Evolutionary conservation across 176 grass and related monocot species (phyloP).

Genomic region (Microstegium vimineum): DNA sequence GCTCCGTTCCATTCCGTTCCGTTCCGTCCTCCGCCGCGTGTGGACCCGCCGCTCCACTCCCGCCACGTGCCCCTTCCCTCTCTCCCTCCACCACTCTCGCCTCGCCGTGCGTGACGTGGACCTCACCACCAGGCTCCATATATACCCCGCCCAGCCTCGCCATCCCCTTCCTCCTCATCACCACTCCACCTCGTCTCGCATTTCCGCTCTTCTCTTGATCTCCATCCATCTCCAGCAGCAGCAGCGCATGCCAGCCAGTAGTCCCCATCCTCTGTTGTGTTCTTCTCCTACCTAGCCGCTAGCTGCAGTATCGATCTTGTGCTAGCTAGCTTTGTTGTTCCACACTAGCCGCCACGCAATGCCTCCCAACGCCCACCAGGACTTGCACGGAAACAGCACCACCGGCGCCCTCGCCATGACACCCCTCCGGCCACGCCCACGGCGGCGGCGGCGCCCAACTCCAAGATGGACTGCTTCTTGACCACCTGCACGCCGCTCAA

Average conservation of each 20-base stretch:
- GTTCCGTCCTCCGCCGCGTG: neutral
- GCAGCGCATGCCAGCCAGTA: neutral
- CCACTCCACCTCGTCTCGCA: no score
- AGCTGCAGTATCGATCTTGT: no score
- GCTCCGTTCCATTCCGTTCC: neutral
- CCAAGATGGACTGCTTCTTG: slow-evolving; percentile 80
- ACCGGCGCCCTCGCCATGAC: neutral
- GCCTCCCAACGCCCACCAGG: slow-evolving; percentile 65
- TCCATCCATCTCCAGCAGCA: no score
- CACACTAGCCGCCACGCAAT: slow-evolving; percentile 7
- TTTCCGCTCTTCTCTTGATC: no score
- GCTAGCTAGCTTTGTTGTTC: neutral
- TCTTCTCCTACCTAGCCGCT: no score
- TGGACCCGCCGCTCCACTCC: slow-evolving; percentile 24
- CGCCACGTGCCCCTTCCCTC: slow-evolving; percentile 68
- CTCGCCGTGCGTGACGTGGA: slow-evolving; percentile 81
- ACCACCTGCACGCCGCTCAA: slow-evolving; percentile 65
- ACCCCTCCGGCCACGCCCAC: neutral
- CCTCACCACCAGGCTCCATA: slow-evolving; percentile 19
- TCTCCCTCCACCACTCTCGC: neutral
- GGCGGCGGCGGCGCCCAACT: slow-evolving; percentile 17
- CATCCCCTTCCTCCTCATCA: neutral
- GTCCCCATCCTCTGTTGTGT: neutral
- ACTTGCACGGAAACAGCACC: neutral
- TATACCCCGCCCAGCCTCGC: slow-evolving; percentile 24